Conservation (phyloP, 768 basidiomycete species). For the Trametes coccinea region DNA sequence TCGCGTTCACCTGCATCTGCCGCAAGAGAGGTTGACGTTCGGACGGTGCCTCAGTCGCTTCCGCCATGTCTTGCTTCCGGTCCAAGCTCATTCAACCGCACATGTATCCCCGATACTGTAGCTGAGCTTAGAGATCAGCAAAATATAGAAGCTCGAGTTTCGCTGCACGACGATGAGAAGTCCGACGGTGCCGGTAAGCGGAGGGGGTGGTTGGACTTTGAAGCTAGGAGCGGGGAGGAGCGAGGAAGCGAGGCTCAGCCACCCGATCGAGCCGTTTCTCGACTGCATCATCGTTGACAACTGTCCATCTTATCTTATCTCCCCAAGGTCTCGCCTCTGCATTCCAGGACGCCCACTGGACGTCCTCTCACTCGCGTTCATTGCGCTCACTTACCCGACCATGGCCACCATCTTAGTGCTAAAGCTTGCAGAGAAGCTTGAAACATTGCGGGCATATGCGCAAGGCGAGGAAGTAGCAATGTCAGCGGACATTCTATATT, state of each 20-base stretch:
- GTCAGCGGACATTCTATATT: neutral
- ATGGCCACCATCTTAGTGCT: too few species aligned
- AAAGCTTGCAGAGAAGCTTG: too few species aligned
- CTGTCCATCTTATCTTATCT: slow-evolving; percentile 2
- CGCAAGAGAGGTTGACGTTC: slow-evolving; percentile 44
- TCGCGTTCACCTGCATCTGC: slow-evolving; percentile 56
- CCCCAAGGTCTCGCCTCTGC: neutral
- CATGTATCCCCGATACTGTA: neutral
- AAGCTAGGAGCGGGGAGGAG: neutral
- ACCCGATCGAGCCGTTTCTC: too few species aligned
- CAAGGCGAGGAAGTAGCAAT: too few species aligned
- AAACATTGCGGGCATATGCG: too few species aligned
- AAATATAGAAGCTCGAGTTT: too few species aligned
- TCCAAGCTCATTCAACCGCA: slow-evolving; percentile 11
- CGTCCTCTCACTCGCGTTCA: too few species aligned
- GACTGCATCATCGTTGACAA: neutral
- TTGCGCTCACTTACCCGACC: too few species aligned
- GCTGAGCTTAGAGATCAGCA: neutral
- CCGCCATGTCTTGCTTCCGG: slow-evolving; percentile 7
- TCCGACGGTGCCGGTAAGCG: neutral
- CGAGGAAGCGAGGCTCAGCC: slow-evolving; percentile 1
- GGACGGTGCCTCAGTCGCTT: slow-evolving; percentile 17
- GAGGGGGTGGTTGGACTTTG: neutral
- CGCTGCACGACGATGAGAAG: too few species aligned
- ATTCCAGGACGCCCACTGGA: too few species aligned